Conservation (phyloP, 352 stramenopile species). For the Phytophthora palmivora region DNA sequence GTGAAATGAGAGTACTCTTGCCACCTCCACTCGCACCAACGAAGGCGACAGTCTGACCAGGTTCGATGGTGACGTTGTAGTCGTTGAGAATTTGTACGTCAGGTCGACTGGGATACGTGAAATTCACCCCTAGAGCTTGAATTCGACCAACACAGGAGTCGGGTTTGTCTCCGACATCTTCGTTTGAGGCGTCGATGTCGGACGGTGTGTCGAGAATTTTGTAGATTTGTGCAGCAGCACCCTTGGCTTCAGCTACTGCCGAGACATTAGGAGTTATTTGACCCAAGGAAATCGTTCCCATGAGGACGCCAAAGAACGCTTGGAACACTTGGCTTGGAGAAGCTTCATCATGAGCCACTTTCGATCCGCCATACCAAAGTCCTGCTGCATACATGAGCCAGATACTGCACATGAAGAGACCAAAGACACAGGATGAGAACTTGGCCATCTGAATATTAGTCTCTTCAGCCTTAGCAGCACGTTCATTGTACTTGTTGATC, state of each 20-base stretch:
- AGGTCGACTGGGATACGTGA: slow-evolving; percentile 74
- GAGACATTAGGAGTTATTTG: slow-evolving; percentile 63
- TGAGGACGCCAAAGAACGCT: slow-evolving; percentile 59
- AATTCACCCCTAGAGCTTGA: slow-evolving; percentile 59
- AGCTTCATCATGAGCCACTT: slow-evolving; percentile 39
- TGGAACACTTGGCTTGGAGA: slow-evolving; percentile 50
- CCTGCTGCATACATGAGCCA: slow-evolving; percentile 52
- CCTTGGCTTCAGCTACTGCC: slow-evolving; percentile 51
- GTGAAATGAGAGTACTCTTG: no score
- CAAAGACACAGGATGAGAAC: slow-evolving; percentile 20
- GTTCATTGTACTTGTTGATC: slow-evolving; percentile 43
- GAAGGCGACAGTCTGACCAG: no score
- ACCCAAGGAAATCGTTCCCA: slow-evolving; percentile 49
- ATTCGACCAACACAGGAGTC: slow-evolving; percentile 43
- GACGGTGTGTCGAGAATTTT: slow-evolving; percentile 57
- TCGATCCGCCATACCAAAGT: slow-evolving; percentile 61
- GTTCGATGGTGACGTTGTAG: slow-evolving; percentile 45
- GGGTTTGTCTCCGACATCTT: slow-evolving; percentile 16
- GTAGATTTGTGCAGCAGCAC: slow-evolving; percentile 49
- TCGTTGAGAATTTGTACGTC: slow-evolving; percentile 37
- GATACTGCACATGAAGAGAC: slow-evolving; percentile 38
- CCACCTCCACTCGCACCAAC: no score
- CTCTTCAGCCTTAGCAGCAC: slow-evolving; percentile 26
- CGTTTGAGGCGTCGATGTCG: slow-evolving; percentile 50
- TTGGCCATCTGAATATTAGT: slow-evolving; percentile 26